Evolutionary conservation across 768 basidiomycete species (phyloP).

Genomic region (Neoboletus subvelutipes): DNA sequence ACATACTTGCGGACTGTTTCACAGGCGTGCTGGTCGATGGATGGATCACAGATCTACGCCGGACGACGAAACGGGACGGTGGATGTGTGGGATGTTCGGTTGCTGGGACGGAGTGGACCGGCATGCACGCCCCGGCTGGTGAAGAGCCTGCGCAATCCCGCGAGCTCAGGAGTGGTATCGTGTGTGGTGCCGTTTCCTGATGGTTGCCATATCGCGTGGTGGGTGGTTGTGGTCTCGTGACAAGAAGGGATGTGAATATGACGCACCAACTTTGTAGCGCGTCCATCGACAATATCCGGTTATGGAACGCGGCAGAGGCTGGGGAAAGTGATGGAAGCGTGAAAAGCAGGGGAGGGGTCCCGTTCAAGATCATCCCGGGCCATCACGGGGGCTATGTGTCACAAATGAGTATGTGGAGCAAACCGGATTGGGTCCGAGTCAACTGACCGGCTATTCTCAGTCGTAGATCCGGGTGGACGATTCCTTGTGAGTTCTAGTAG

Average conservation of each 20-base stretch:
- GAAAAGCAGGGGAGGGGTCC: constrained; percentile 66
- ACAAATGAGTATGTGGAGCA: constrained; percentile 73
- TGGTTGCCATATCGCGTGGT: constrained; percentile 90
- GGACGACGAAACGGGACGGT: constrained; percentile 89
- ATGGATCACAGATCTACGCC: constrained; percentile 86
- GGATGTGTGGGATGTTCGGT: constrained; percentile 94
- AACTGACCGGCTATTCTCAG: constrained; percentile 42
- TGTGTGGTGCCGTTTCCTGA: constrained; percentile 92
- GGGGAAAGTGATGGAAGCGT: constrained; percentile 63
- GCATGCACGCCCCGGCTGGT: constrained; percentile 69
- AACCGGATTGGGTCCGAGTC: constrained; percentile 18
- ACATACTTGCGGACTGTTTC: constrained; percentile 5
- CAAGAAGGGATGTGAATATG: constrained; percentile 19
- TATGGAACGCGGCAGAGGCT: constrained; percentile 89
- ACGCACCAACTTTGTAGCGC: constrained; percentile 51
- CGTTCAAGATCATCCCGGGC: constrained; percentile 93
- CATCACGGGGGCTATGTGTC: constrained; percentile 95
- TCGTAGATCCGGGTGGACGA: constrained; percentile 78
- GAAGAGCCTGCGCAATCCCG: constrained; percentile 82
- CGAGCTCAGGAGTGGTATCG: constrained; percentile 88
- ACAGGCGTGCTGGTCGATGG: constrained; percentile 92
- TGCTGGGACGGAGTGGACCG: constrained; percentile 63
- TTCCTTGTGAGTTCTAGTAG: constrained; percentile 93
- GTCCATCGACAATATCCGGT: constrained; percentile 86
- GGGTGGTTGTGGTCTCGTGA: constrained; percentile 29